Percentiles rank a stretch among this genome's conserved stretches.
Conservation (phyloP, 1,284 basidiomycete species). For the Boletus hoseneyae region DNA sequence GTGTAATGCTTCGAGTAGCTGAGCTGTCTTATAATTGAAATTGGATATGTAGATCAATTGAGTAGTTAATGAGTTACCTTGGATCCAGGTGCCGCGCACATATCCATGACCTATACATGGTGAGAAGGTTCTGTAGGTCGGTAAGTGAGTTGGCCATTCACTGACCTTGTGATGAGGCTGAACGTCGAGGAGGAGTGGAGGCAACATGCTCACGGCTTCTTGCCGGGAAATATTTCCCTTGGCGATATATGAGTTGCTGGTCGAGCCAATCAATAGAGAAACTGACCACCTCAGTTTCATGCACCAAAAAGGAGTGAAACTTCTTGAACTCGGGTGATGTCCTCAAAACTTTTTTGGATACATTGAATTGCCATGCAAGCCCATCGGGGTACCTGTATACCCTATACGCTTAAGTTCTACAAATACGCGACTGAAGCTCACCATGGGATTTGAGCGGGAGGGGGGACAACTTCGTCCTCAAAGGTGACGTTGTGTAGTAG, state of each 20-base stretch:
- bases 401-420: neutral
- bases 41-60: neutral
- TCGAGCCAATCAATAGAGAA: neutral
- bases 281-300: slow-evolving; percentile 93
- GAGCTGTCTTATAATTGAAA: slow-evolving; percentile 61
- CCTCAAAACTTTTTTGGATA: slow-evolving; percentile 86
- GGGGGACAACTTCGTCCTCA: slow-evolving; percentile 71
- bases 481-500: slow-evolving; percentile 72
- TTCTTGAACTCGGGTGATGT: slow-evolving; percentile 93
- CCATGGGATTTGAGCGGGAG: slow-evolving; percentile 88
- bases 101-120: slow-evolving; percentile 77
- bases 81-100: slow-evolving; percentile 99
- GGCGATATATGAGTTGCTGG: neutral
- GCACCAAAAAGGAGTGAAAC: slow-evolving; percentile 96
- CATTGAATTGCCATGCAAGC: slow-evolving; percentile 94
- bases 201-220: slow-evolving; percentile 98
- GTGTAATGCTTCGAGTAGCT: slow-evolving; percentile 88
- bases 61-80: slow-evolving; percentile 61
- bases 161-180: slow-evolving; percentile 82
- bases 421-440: slow-evolving; percentile 32
- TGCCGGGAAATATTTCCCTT: slow-evolving; percentile 95
- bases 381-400: slow-evolving; percentile 82
- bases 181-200: slow-evolving; percentile 94
- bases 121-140: neutral
- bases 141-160: neutral